Base-by-base conservation (phyloP, 83 land plant species). In the Picea mariana region DNA sequence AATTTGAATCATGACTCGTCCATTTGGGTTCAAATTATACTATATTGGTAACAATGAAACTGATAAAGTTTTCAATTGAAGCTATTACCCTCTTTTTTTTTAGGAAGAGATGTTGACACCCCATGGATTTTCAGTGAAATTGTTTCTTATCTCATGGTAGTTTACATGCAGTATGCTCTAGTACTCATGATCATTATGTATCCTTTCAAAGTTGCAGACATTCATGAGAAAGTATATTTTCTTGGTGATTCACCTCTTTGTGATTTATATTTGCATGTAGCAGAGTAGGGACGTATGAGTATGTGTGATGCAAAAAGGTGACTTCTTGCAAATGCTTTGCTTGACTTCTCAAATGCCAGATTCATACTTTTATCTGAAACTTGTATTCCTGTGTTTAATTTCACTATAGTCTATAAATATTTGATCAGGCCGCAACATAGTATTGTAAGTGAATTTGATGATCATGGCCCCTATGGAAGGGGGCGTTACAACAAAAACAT, bases 281-380 rank as follows among this genome's bases (percentile, higher is more conserved):
- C 83, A 16, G 73, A 84, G 68, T 94, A 96, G 97, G 97, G 97
- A 61, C 82, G 82, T 61, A 78, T 88, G 62, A 80, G 89, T 55
- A 93, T 93, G 90, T 84, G 90, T 60, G 93, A 93, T 80, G 97
- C 97, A 0, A 96, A 94, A 86, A 85, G 97, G 40, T 89, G 97
- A 16, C 94, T 94, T 4, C 87, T 94, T 44, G 97, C 94, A 59
- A 94, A 93, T 85, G 96, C 96, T 20, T 52, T 93, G 58, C 91
- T 95, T 9, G 97, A 93, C 79, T 69, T 86, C 75, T 79, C 91
- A 60, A 95, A 95, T 75, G 83, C 87, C 61, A 80, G 94, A 77
- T 95, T 95, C 75, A 81, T 95, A 4, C 87, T 95, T 20, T 88
- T 95, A 15, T 95, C 97, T 0, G 97, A 95, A 80, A 76, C 92